Evolutionary conservation across 768 basidiomycete species (phyloP), one percentile per base, ranked within the genome.

Genomic region (Leccinum olivaceopallidum): DNA sequence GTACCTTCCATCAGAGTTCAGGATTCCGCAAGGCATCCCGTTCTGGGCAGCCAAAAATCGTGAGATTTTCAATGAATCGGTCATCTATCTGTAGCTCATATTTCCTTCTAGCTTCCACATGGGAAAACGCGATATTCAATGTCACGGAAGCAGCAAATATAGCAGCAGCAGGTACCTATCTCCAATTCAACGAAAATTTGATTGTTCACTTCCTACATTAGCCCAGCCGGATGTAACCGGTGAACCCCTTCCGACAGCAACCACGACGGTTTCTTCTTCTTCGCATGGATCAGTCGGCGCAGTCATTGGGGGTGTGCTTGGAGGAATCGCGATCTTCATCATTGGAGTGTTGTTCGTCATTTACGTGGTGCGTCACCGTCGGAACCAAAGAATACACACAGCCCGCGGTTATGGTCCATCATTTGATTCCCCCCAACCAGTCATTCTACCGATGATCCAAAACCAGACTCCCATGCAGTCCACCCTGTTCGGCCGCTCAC

Each of bases 31-130:
- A 32, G 48, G 63, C 8, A 67, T 73, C 50, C 71, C 71, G 1
- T 69, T 47, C 54, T 73, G 65, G 63, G 65, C 71, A 5, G 30
- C 60, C 12, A 63, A 54, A 39, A 64, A 74, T 24, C 71, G 71
- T 73, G 44, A 36, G 66, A 47, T 32, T 54, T 44, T 53, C 20
- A 48, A 14, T 1, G 24, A 47, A 2, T 9, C 13, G 6, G 10
- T 22, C 8, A 22, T 42, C 1, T 42, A 5, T 18, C 6, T 42
- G 14, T 48, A n/a, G 32, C 55, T 67, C 49, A 65, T 16, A 10
- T 2, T 37, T 53, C 57, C 16, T 51, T 13, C 28, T 52, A 73
- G 71, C 71, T 39, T 30, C 37, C 8, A 57, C 22, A 18, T 73
- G 73, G 64, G 1, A 36, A 8, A 57, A 62, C n/a, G 56, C 2